These are phyloP conservation scores for Papiliotrema nemorosa DNA, from an alignment of 1,284 basidiomycete species.

Conservation along the genomic window DNA sequence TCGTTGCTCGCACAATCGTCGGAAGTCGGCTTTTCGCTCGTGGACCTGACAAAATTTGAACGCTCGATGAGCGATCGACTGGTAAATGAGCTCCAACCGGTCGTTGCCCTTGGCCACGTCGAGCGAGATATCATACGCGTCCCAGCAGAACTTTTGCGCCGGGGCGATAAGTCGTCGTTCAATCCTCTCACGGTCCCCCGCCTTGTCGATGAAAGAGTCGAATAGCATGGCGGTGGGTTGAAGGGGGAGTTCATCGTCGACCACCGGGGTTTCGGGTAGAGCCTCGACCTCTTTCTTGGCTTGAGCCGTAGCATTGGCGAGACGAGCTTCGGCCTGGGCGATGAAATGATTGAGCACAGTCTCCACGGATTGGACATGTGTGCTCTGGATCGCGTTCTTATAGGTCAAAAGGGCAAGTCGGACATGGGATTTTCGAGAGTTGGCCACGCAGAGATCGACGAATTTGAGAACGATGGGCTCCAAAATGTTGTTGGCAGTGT, in stretches of 20 bases:
- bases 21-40: slow-evolving; percentile 94
- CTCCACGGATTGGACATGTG: slow-evolving; percentile 87
- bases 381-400: slow-evolving; percentile 94
- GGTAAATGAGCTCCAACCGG: slow-evolving; percentile 88
- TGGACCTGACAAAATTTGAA: slow-evolving; percentile 96
- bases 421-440: slow-evolving; percentile 88
- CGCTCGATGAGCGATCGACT: slow-evolving; percentile 93
- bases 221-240: slow-evolving; percentile 45
- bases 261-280: slow-evolving; percentile 57
- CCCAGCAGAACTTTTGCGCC: slow-evolving; percentile 98
- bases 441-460: slow-evolving; percentile 91
- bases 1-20: slow-evolving; percentile 86
- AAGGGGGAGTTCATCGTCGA: slow-evolving; percentile 44
- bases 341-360: slow-evolving; percentile 87
- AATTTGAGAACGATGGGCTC: slow-evolving; percentile 88
- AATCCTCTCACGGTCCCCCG: slow-evolving; percentile 86
- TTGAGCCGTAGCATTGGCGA: slow-evolving; percentile 78
- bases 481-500: slow-evolving; percentile 80
- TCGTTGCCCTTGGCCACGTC: slow-evolving; percentile 98
- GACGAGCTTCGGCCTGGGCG: slow-evolving; percentile 79
- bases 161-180: slow-evolving; percentile 94
- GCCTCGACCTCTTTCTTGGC: slow-evolving; percentile 71
- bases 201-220: slow-evolving; percentile 50
- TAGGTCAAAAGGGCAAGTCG: slow-evolving; percentile 90
- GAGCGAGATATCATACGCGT: slow-evolving; percentile 92